Evolutionary conservation across 495 filamentous ascomycete species (phyloP).

Genomic region (Terfezia claveryi): DNA sequence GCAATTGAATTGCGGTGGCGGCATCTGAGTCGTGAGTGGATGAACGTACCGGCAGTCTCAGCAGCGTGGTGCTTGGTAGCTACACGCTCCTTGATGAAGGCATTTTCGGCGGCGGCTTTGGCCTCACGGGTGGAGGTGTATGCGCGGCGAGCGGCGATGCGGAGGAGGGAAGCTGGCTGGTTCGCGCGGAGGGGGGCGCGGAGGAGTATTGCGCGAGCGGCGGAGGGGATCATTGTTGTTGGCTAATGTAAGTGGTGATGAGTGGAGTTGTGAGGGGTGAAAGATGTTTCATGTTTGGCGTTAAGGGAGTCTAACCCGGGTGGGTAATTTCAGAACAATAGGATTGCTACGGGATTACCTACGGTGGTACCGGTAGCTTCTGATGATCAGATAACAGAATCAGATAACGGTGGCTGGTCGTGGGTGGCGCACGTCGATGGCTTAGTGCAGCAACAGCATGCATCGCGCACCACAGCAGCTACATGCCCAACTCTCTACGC

Average conservation of each 20-base stretch:
- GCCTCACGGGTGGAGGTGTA: slow-evolving; percentile 32
- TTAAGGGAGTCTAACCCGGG: too few relatives aligned
- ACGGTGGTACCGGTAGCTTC: too few relatives aligned
- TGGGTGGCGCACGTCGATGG: too few relatives aligned
- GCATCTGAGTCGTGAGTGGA: neutral
- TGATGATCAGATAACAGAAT: too few relatives aligned
- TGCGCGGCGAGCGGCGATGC: slow-evolving; percentile 42
- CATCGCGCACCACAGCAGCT: too few relatives aligned
- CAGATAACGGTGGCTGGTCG: too few relatives aligned
- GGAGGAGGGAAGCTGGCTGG: slow-evolving; percentile 32
- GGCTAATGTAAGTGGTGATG: neutral
- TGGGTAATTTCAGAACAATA: too few relatives aligned
- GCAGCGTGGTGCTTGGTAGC: slow-evolving; percentile 71
- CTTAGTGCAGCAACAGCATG: too few relatives aligned
- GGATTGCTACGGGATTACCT: too few relatives aligned
- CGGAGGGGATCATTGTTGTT: slow-evolving; percentile 26
- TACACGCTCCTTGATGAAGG: slow-evolving; percentile 67
- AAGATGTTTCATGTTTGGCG: too few relatives aligned
- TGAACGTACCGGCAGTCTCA: slow-evolving; percentile 46
- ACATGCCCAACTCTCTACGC: too few relatives aligned
- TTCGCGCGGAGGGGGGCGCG: slow-evolving; percentile 29
- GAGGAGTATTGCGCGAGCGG: slow-evolving; percentile 22
- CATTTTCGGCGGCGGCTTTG: slow-evolving; percentile 38
- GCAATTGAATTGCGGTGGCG: neutral
- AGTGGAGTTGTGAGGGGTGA: neutral